These are phyloP conservation scores for Xylaria sp. DNA, from an alignment of 2,329 filamentous ascomycete species.

Conservation along the genomic window DNA sequence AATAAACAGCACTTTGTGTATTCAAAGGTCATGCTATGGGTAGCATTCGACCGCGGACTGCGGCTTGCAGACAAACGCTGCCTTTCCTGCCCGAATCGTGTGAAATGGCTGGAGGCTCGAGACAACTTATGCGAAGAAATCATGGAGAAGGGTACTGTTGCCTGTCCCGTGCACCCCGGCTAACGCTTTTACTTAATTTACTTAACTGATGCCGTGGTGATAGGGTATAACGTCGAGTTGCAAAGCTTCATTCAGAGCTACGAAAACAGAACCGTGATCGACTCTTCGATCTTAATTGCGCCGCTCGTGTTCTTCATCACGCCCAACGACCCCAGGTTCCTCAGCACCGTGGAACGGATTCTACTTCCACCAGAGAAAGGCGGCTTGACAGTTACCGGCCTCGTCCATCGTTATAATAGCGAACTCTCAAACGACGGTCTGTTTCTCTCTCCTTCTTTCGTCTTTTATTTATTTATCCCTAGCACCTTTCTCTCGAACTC, in stretches of 20 bases:
- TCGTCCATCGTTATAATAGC: conserved; percentile 81
- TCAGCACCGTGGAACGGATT: conserved; percentile 77
- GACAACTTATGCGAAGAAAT: conserved; percentile 79
- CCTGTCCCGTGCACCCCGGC: neutral
- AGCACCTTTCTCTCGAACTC: too few relatives aligned
- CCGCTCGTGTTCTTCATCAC: conserved; percentile 84
- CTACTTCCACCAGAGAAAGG: conserved; percentile 78
- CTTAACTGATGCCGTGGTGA: too few relatives aligned
- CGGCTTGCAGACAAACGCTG: conserved; percentile 80
- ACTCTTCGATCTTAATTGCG: conserved; percentile 80
- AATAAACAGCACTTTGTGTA: conserved; percentile 82
- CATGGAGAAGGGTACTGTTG: conserved; percentile 71
- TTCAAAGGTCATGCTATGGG: conserved; percentile 87
- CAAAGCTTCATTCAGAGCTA: conserved; percentile 81
- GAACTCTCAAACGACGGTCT: conserved; percentile 75
- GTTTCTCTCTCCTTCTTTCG: conserved; percentile 38
- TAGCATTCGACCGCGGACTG: conserved; percentile 79
- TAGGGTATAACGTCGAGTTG: conserved; percentile 76
- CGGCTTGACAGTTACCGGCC: conserved; percentile 77
- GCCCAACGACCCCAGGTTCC: conserved; percentile 80
- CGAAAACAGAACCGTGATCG: conserved; percentile 74
- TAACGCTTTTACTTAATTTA: conserved; percentile 8
- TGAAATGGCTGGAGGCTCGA: conserved; percentile 72
- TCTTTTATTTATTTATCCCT: too few relatives aligned
- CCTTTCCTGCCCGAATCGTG: conserved; percentile 77